Evolutionary conservation across 345 rosid genomes (phyloP).

Genomic region (Dipteronia dyeriana): DNA sequence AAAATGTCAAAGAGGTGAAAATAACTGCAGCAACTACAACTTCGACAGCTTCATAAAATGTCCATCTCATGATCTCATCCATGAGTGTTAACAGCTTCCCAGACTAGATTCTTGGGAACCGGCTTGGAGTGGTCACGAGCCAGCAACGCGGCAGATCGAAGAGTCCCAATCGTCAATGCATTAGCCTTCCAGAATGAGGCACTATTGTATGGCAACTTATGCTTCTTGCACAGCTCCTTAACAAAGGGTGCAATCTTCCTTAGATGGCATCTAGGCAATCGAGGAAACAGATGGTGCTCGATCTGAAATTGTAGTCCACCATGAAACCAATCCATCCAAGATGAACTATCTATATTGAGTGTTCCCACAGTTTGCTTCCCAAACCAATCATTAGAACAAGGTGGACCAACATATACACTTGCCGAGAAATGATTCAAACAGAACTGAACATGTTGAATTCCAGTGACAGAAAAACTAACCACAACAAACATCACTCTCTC

Average conservation of each 20-base stretch:
- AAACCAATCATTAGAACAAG: conserved; percentile 50
- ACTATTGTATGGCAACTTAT: conserved; percentile 41
- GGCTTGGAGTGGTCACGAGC: conserved; percentile 46
- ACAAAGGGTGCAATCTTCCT: conserved; percentile 50
- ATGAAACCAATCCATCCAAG: conserved; percentile 86
- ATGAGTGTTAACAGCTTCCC: conserved; percentile 62
- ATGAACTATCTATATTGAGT: conserved; percentile 46
- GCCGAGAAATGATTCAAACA: conserved; percentile 62
- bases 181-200: conserved; percentile 56
- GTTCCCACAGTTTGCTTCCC: conserved; percentile 52
- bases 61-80: conserved; percentile 42
- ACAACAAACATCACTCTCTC: conserved; percentile 53
- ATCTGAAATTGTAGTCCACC: conserved; percentile 80
- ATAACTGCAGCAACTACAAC: conserved; percentile 19
- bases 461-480: conserved; percentile 44
- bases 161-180: conserved; percentile 39
- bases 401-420: conserved; percentile 51
- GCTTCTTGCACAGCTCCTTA: conserved; percentile 60
- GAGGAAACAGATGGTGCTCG: conserved; percentile 73
- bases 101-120: conserved; percentile 52
- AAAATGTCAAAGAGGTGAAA: conserved; percentile 10
- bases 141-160: conserved; percentile 50
- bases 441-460: conserved; percentile 62
- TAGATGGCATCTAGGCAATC: conserved; percentile 54
- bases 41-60: conserved; percentile 16